A percentile compares a stretch with the other conserved stretches of the same genome.
Evolutionary conservation across 2,329 filamentous ascomycete genomes (phyloP).

Genomic region (Nothophaeocryptopus gaeumannii): DNA sequence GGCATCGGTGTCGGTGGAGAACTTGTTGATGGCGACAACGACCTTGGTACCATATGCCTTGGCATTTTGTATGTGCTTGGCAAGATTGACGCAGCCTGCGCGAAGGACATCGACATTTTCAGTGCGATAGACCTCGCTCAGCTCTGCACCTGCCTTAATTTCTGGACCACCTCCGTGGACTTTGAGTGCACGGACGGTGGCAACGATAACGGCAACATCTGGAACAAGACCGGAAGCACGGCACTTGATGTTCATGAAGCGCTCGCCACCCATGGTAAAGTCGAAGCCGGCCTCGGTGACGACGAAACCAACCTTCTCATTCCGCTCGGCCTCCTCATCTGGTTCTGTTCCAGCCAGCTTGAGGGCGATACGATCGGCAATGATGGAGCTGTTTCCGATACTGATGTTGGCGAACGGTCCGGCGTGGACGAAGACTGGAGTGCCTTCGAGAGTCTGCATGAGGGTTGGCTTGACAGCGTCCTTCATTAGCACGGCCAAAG

Average conservation of each 20-base stretch:
- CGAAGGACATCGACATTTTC: conserved; percentile 92
- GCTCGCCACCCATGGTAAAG: conserved; percentile 99
- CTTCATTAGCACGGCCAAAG: conserved; percentile 90
- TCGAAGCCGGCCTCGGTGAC: conserved; percentile 98
- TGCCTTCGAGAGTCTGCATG: conserved; percentile 97
- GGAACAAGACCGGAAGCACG: conserved; percentile 87
- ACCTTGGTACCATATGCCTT: conserved; percentile 87
- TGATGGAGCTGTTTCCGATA: conserved; percentile 91
- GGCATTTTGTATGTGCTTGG: conserved; percentile 92
- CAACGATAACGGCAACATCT: conserved; percentile 91
- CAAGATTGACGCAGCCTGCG: conserved; percentile 86
- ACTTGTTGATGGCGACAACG: conserved; percentile 95
- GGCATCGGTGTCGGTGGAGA: conserved; percentile 87
- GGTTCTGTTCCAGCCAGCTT: conserved; percentile 94
- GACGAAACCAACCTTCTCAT: conserved; percentile 82
- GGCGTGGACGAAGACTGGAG: conserved; percentile 94
- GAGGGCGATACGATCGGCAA: conserved; percentile 91
- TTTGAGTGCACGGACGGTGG: conserved; percentile 92
- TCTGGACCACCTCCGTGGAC: conserved; percentile 96
- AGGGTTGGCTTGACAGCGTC: conserved; percentile 98
- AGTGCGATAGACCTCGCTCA: conserved; percentile 84
- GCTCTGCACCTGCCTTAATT: conserved; percentile 78
- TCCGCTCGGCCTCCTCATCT: conserved; percentile 69
- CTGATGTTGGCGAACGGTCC: conserved; percentile 98
- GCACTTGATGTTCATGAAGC: conserved; percentile 99